Evolutionary conservation across 1,284 basidiomycete species (phyloP).

Genomic region (Exobasidium cylindrosporum): DNA sequence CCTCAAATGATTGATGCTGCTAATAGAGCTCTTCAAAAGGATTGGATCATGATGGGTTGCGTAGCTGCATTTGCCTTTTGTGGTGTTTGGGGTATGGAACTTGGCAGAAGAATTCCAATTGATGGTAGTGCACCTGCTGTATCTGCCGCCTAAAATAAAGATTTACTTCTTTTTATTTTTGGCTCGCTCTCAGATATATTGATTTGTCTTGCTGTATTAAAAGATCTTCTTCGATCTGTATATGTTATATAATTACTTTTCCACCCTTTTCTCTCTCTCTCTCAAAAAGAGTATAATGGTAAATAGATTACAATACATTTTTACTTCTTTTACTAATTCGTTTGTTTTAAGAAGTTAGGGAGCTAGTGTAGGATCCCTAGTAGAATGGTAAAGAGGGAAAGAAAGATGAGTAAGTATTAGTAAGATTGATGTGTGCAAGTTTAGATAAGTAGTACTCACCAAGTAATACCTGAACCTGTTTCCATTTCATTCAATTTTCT

Average conservation of each 20-base stretch:
- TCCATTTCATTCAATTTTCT: conserved; percentile 17
- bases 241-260: background rate
- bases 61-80: conserved; percentile 26
- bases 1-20: conserved; percentile 21
- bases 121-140: background rate
- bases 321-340: background rate
- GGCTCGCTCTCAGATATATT: no score
- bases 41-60: conserved; percentile 21
- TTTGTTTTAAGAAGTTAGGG: background rate
- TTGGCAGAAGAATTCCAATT: conserved; percentile 16
- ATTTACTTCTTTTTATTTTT: no score
- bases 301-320: background rate
- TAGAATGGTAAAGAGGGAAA: no score
- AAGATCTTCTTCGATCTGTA: no score
- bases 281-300: background rate
- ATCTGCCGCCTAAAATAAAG: background rate
- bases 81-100: conserved; percentile 30
- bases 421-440: no score
- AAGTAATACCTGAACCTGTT: conserved; percentile 18
- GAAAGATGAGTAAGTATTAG: no score
- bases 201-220: no score
- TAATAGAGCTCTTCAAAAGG: conserved; percentile 27
- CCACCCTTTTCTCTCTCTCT: background rate
- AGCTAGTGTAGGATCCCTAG: conserved; percentile 6
- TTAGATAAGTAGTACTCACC: no score